Evolutionary conservation across 345 rosid species (phyloP).

Genomic region (Acer campestre): DNA sequence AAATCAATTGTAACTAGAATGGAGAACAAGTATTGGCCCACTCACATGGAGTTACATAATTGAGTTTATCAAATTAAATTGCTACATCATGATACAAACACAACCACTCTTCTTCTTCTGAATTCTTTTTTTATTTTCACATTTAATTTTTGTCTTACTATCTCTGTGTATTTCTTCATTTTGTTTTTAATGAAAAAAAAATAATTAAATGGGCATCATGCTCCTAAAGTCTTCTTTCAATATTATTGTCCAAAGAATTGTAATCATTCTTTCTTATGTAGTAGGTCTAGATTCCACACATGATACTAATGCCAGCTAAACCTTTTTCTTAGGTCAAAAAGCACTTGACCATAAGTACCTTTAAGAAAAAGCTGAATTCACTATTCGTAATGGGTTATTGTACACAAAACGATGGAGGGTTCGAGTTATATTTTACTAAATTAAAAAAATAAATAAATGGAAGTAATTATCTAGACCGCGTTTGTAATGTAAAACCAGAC

Average conservation of each 20-base stretch:
- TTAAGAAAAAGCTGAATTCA: not conserved
- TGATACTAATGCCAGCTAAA: not conserved
- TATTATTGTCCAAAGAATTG: not conserved
- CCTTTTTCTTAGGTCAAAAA: no score
- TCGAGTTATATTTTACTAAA: no score
- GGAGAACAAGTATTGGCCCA: conserved; percentile 13
- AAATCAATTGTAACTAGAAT: no score
- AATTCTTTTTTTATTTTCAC: not conserved
- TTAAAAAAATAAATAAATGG: no score
- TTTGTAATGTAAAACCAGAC: no score
- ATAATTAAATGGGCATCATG: not conserved
- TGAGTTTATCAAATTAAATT: not conserved
- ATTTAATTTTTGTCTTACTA: not conserved
- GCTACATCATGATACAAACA: not conserved
- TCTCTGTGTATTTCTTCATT: not conserved
- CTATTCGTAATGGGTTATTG: no score
- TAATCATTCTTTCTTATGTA: not conserved
- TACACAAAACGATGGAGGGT: no score
- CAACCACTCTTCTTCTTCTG: not conserved
- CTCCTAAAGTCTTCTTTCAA: not conserved
- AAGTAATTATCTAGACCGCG: no score
- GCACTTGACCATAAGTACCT: not conserved
- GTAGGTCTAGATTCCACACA: not conserved
- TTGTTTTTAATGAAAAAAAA: not conserved
- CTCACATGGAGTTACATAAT: conserved; percentile 23